These are phyloP conservation scores for Paraphoma chrysanthemicola DNA, from an alignment of 2,329 filamentous ascomycete genomes.

Conservation along the genomic window DNA sequence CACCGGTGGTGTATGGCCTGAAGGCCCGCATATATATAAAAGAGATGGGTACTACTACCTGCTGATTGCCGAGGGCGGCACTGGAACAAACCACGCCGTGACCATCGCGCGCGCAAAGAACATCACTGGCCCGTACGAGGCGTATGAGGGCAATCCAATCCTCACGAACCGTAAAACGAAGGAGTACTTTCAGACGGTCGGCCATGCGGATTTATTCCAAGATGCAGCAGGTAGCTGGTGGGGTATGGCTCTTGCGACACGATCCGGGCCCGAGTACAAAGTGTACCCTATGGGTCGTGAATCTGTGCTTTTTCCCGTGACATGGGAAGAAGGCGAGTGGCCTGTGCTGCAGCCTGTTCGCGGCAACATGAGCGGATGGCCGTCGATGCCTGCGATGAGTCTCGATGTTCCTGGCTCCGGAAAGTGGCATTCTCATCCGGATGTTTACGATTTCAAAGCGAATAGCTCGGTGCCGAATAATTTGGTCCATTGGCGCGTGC, in stretches of 20 bases:
- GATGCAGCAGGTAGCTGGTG: constrained; percentile 32
- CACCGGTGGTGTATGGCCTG: constrained; percentile 37
- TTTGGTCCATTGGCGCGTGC: constrained; percentile 63
- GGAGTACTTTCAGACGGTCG: constrained; percentile 44
- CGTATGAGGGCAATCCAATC: constrained; percentile 44
- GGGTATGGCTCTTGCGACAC: constrained; percentile 30
- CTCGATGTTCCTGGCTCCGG: constrained; percentile 44
- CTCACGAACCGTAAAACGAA: constrained; percentile 43
- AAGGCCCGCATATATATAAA: constrained; percentile 50
- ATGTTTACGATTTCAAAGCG: constrained; percentile 33
- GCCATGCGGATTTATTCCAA: constrained; percentile 39
- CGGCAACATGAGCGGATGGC: constrained; percentile 54
- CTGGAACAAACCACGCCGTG: constrained; percentile 39
- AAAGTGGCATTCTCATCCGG: constrained; percentile 52
- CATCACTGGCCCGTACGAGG: constrained; percentile 45
- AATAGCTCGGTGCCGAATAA: constrained; percentile 55
- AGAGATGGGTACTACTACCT: constrained; percentile 44
- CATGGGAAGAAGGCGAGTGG: constrained; percentile 48
- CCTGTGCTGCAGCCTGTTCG: constrained; percentile 52
- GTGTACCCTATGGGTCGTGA: constrained; percentile 39
- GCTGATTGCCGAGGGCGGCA: constrained; percentile 44
- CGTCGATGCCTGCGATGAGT: constrained; percentile 43
- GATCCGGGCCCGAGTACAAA: constrained; percentile 16
- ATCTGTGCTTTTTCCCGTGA: constrained; percentile 30
- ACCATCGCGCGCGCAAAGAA: constrained; percentile 45